phyloP scores from a whole-genome alignment of 2,329 filamentous ascomycete genomes.

The Colletotrichum aenigma region DNA sequence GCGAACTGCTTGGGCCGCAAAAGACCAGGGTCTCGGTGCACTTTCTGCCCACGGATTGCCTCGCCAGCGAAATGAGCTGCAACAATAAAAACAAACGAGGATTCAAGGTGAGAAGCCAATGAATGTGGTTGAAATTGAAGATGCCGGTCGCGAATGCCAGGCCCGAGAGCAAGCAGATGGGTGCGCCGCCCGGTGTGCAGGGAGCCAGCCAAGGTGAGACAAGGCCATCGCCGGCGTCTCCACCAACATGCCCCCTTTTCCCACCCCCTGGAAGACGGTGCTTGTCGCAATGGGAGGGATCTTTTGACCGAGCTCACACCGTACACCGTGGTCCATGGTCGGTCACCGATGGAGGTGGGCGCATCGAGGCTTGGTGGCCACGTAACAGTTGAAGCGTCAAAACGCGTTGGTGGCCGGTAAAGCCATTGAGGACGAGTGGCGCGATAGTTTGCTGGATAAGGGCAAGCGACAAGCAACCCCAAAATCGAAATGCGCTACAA shows the following conservation, averaged over 20 bases:
- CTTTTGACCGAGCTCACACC: conserved; percentile 14
- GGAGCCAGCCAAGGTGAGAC: conserved; percentile 11
- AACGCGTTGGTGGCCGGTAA: neutral
- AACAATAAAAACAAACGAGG: conserved; percentile 23
- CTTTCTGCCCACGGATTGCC: neutral
- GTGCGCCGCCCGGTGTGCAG: conserved; percentile 3
- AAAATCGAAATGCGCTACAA: neutral
- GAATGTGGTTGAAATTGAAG: neutral
- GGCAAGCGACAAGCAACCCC: neutral
- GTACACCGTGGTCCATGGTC: neutral
- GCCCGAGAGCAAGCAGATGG: neutral
- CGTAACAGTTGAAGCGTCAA: neutral
- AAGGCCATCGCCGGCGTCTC: conserved; percentile 1
- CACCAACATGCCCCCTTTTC: neutral
- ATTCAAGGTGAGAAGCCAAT: conserved; percentile 9
- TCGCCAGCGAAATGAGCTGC: conserved; percentile 27
- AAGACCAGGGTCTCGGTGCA: neutral
- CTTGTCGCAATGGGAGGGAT: neutral
- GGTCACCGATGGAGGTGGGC: neutral
- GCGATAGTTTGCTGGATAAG: neutral
- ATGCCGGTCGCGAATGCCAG: conserved; percentile 5
- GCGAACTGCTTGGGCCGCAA: conserved; percentile 13
- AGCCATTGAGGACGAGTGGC: neutral
- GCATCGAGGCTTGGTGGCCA: neutral
- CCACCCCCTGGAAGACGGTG: neutral